Evolutionary conservation across 768 basidiomycete species (phyloP).

Genomic region (Amanita molliuscula): DNA sequence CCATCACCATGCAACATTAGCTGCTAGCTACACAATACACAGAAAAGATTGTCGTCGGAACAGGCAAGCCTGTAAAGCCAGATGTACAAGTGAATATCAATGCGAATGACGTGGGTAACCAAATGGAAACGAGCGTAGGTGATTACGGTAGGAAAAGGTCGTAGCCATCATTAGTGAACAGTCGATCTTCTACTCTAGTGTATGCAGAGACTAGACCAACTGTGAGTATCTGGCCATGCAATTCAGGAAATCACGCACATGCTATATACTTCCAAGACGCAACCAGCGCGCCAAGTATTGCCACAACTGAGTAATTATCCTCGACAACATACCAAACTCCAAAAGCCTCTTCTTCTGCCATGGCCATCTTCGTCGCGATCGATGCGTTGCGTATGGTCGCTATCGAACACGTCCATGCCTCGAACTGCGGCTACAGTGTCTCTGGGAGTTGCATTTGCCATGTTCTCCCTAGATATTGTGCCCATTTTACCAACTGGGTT

Average conservation of each 20-base stretch:
- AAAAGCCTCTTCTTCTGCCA: conserved; percentile 52
- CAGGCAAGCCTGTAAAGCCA: conserved; percentile 4
- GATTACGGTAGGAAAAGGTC: conserved; percentile 6
- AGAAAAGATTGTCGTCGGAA: conserved; percentile 2
- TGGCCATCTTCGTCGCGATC: conserved; percentile 59
- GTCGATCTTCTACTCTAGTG: conserved; percentile 6
- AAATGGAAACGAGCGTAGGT: conserved; percentile 2
- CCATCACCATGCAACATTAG: conserved; percentile 2
- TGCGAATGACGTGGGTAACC: conserved; percentile 12
- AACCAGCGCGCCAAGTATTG: conserved; percentile 20
- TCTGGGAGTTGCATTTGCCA: conserved; percentile 23
- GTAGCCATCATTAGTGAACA: conserved; percentile 2
- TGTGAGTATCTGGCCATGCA: not conserved
- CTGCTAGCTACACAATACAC: conserved; percentile 23
- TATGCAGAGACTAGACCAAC: conserved; percentile 10
- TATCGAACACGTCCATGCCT: conserved; percentile 58
- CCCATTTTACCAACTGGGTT: conserved; percentile 36
- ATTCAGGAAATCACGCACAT: not conserved
- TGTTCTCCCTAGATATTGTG: conserved; percentile 42
- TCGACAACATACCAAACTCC: conserved; percentile 59
- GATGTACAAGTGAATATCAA: conserved; percentile 17
- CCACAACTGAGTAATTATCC: conserved; percentile 27
- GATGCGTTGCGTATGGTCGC: conserved; percentile 49
- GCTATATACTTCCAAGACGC: conserved; percentile 14
- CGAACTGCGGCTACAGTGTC: conserved; percentile 26